phyloP scores from a whole-genome alignment of 164 flowering plant species.

The Nymphaea colorata region DNA sequence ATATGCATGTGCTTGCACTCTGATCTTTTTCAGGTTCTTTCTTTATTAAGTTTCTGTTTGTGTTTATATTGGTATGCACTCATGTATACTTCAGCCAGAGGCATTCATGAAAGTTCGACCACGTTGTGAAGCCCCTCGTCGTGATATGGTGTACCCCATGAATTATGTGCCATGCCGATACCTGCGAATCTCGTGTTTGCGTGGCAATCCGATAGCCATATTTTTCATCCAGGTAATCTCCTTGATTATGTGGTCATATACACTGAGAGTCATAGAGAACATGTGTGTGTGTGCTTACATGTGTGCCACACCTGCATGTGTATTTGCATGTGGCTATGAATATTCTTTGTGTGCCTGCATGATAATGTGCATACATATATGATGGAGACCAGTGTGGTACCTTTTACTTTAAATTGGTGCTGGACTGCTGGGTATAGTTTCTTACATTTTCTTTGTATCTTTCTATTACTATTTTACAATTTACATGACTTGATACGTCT shows the following conservation, averaged over 20 bases:
- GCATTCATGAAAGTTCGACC: constrained; percentile 81
- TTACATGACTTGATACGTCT: too few relatives aligned
- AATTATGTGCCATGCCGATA: constrained; percentile 87
- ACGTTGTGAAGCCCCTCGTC: constrained; percentile 94
- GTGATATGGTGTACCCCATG: constrained; percentile 85
- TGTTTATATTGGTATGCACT: too few relatives aligned
- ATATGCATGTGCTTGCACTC: too few relatives aligned
- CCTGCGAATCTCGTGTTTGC: constrained; percentile 84
- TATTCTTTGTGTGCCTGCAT: background rate
- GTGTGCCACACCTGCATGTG: background rate
- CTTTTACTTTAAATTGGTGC: too few relatives aligned
- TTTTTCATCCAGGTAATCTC: constrained; percentile 75
- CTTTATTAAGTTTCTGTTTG: too few relatives aligned
- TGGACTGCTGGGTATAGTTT: too few relatives aligned
- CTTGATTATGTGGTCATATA: background rate
- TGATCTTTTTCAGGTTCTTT: too few relatives aligned
- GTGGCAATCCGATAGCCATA: constrained; percentile 87
- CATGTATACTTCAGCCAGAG: constrained; percentile 55
- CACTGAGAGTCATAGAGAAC: background rate
- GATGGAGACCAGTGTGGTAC: too few relatives aligned
- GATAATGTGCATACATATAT: too few relatives aligned
- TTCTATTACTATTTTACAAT: too few relatives aligned
- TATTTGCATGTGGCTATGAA: background rate
- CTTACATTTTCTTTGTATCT: too few relatives aligned
- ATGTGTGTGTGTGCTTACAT: background rate